Conservation (phyloP, 2,329 filamentous ascomycete species). For the Pseudogymnoascus sp. region DNA sequence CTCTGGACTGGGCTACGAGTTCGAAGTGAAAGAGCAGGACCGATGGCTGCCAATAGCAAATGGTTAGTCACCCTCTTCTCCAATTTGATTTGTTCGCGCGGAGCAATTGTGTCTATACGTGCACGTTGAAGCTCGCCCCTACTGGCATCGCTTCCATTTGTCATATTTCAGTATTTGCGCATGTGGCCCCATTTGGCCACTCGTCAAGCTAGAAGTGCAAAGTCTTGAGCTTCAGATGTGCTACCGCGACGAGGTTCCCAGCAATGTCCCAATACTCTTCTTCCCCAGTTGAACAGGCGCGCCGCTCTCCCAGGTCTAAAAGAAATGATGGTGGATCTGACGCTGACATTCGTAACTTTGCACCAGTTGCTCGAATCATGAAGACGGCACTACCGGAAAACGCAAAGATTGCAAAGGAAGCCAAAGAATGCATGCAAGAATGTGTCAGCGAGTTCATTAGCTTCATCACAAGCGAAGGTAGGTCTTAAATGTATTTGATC, state of each 20-base stretch:
- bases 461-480: conserved; percentile 98
- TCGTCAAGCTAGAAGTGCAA: conserved; percentile 26
- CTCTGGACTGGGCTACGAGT: conserved; percentile 75
- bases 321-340: conserved; percentile 42
- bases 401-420: conserved; percentile 97
- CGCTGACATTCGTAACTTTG: conserved; percentile 93
- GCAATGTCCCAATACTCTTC: conserved; percentile 55
- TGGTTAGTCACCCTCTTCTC: conserved; percentile 64
- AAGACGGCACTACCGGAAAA: conserved; percentile 96
- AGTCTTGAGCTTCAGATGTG: conserved; percentile 20
- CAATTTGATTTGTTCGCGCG: conserved; percentile 44
- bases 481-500: conserved; percentile 28
- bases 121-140: conserved; percentile 27
- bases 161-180: conserved; percentile 37
- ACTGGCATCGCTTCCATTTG: conserved; percentile 43
- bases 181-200: conserved; percentile 26
- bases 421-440: conserved; percentile 99
- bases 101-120: conserved; percentile 18
- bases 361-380: conserved; percentile 97
- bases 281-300: conserved; percentile 42
- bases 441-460: conserved; percentile 99
- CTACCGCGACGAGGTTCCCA: conserved; percentile 19
- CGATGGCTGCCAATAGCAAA: conserved; percentile 99
- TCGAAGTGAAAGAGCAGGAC: conserved; percentile 99
- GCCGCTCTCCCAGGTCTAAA: conserved; percentile 36